These are phyloP conservation scores for Phytophthora sansomeana DNA, from an alignment of 352 stramenopile species.

Conservation along the genomic window DNA sequence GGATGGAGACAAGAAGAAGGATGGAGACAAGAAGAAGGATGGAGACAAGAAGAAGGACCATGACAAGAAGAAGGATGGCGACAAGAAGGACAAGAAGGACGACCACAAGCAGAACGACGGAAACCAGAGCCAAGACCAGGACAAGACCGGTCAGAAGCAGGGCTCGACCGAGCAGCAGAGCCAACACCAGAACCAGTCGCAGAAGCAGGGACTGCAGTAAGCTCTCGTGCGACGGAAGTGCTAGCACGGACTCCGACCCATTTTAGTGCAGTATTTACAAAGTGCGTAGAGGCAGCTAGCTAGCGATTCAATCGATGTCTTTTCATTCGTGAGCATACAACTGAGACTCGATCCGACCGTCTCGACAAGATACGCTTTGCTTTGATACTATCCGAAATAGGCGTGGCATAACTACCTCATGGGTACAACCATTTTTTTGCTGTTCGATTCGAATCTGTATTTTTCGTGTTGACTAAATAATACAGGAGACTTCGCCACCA, in stretches of 20 bases:
- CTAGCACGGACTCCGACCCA: background rate
- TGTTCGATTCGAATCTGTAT: too few relatives aligned
- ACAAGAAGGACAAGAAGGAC: constrained; percentile 16
- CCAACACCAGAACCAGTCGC: constrained; percentile 10
- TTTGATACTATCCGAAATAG: too few relatives aligned
- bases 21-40: constrained; percentile 3
- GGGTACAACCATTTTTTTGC: too few relatives aligned
- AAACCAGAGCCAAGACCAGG: background rate
- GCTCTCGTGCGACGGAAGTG: background rate
- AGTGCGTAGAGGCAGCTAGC: background rate
- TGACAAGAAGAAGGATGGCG: background rate
- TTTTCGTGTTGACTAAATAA: too few relatives aligned
- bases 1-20: background rate
- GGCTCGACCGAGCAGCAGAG: constrained; percentile 11
- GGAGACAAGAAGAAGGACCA: constrained; percentile 10
- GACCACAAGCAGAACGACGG: background rate
- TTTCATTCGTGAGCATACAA: too few relatives aligned
- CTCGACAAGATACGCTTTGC: too few relatives aligned
- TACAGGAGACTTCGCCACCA: too few relatives aligned
- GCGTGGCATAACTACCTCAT: too few relatives aligned
- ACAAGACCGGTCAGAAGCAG: background rate
- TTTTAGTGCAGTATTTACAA: background rate
- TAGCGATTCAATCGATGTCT: constrained; percentile 19
- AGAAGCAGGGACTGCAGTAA: constrained; percentile 17
- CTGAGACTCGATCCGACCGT: too few relatives aligned